Base-by-base conservation (phyloP, 2,329 filamentous ascomycete species). In the Ophiostoma himal-ulmi region DNA sequence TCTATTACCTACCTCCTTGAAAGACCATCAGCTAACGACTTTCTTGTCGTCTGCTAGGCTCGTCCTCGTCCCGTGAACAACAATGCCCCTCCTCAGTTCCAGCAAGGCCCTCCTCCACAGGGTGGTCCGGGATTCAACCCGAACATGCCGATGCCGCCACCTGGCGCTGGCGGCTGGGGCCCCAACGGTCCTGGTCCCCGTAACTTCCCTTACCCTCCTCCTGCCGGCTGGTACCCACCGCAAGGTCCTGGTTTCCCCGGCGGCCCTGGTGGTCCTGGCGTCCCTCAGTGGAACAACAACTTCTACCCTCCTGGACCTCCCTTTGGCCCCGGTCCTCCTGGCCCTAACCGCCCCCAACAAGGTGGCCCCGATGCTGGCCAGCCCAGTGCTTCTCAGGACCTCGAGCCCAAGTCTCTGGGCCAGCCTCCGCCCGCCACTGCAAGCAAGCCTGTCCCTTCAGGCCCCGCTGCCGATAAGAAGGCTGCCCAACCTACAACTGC, bases 141-240 rank as follows among this genome's bases (percentile, higher is more conserved):
- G 1, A 75, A 74, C 54, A 74, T 76, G 74, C 78, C 76, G 52
- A 75, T 73, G 52, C 77, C 75, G 52, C 77, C 75, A n/a, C 64
- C 68, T 64, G 71, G 44, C 36, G 26, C 67, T 5, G 69, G 37
- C 17, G 71, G 69, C 39, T 79, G 78, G 77, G 77, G 76, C 11
- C 75, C 77, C 34, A 75, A 74, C 36, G 76, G 77, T 70, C 75
- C 66, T 70, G 36, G 70, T 20, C 68, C 67, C 3, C 71, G 68
- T 3, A 72, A 72, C 66, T 90, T 93, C 85, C 90, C 90, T 0
- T 96, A 93, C 78, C 91, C 91, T 73, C 89, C 88, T 20, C 91
- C 88, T 66, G 87, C 88, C 34, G 91, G 90, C 70, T 96, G 92
- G 91, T 94, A 89, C 77, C 91, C 90, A 74, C 87, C 85, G 10